Conservation (phyloP, 2,329 filamentous ascomycete genomes). For the Nothopassalora personata region DNA sequence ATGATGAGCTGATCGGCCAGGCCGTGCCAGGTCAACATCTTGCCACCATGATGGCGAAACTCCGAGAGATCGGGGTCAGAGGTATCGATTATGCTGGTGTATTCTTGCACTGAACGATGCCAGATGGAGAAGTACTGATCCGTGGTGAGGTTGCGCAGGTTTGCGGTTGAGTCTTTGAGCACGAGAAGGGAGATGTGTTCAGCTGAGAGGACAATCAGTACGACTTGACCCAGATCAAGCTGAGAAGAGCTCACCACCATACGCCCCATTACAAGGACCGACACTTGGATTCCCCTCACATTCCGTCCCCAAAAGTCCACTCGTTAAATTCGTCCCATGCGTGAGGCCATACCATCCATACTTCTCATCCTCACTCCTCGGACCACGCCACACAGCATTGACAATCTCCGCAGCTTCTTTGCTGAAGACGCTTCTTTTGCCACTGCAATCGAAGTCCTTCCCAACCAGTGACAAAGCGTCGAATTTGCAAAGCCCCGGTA, state of each 20-base stretch:
- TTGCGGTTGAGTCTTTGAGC: slow-evolving; percentile 29
- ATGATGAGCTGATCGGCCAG: slow-evolving; percentile 37
- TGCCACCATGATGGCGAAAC: slow-evolving; percentile 36
- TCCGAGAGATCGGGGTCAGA: slow-evolving; percentile 34
- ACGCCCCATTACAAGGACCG: background rate
- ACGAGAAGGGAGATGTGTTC: slow-evolving; percentile 36
- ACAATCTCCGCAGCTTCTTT: slow-evolving; percentile 27
- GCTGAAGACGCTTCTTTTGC: slow-evolving; percentile 20
- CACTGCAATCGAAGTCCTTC: slow-evolving; percentile 33
- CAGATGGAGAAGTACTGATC: slow-evolving; percentile 23
- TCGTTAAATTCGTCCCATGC: slow-evolving; percentile 12
- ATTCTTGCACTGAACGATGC: slow-evolving; percentile 25
- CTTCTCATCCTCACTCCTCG: slow-evolving; percentile 16
- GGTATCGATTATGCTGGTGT: slow-evolving; percentile 35
- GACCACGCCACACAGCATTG: slow-evolving; percentile 32
- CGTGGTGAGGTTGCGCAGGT: slow-evolving; percentile 30
- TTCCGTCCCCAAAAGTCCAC: slow-evolving; percentile 24
- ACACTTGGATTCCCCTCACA: slow-evolving; percentile 1
- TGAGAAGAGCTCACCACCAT: background rate
- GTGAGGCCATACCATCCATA: slow-evolving; percentile 32
- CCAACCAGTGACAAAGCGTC: slow-evolving; percentile 32
- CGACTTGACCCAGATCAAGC: background rate
- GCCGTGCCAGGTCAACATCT: slow-evolving; percentile 43
- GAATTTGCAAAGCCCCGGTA: slow-evolving; percentile 23
- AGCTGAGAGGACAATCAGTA: background rate